Evolutionary conservation across 2,329 filamentous ascomycete genomes (phyloP), one percentile per base, ranked within the genome.

Genomic region (Trichoderma citrinoviride): DNA sequence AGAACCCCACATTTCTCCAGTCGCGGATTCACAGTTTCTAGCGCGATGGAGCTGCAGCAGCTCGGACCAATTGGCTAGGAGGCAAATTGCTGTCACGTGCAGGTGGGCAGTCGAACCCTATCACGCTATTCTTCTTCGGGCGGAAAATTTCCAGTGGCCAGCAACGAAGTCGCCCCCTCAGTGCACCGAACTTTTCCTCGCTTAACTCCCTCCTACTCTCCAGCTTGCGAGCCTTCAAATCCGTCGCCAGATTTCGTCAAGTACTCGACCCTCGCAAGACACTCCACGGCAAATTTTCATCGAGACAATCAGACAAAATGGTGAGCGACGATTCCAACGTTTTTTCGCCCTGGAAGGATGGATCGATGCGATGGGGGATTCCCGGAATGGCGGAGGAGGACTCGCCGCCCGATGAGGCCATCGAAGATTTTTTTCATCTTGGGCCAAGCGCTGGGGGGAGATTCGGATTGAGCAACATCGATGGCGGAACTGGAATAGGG

Each of bases 231-330:
- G 80, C 78, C 76, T 37, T 78, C 78, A 78, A 83, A 83, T 84
- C 82, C 82, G 81, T 78, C 78, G 75, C 76, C 80, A 83, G 81
- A 83, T 83, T 83, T 82, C 77, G 79, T 79, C 79, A 81, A 80
- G 73, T 76, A 79, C 77, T 74, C 75, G 70, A 75, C 73, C 76
- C 80, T 83, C 82, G 80, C 81, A 78, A 78, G 76, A 77, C 68
- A 72, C 72, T 75, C 73, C 78, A 75, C 73, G 74, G 74, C 76
- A 74, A 76, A 76, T 75, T 69, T 72, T 54, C 73, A 70, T 74
- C 74, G 74, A 78, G 74, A 77, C 76, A 82, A 82, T 83, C 79
- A 84, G 82, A 82, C 86, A 89, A 88, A 79, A 90, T 90, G 87
- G 87, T 90, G 85, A 87, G 86, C 76, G 74, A 74, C 72, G 68